Evolutionary conservation across 148 eudicot species (phyloP).

Genomic region (Camellia lanceoleosa): DNA sequence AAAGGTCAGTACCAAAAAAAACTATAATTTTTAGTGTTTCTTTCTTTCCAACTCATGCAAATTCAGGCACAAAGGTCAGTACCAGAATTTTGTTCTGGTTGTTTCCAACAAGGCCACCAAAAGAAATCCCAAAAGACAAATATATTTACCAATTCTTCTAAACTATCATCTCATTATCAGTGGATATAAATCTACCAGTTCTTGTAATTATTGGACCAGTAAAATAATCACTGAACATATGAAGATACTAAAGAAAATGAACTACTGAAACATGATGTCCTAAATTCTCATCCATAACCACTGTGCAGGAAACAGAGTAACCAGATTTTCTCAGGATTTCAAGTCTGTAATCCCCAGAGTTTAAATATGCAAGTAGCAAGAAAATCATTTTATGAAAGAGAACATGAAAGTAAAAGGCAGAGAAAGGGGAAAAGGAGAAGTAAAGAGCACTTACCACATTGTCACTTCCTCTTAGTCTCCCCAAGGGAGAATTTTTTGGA

Average conservation of each 20-base stretch:
- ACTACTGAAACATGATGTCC: background rate
- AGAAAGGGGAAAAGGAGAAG: background rate
- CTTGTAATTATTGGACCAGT: background rate
- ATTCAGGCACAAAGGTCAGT: too few species aligned
- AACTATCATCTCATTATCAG: background rate
- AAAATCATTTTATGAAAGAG: background rate
- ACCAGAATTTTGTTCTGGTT: background rate
- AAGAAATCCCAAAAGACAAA: background rate
- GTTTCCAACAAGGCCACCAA: background rate
- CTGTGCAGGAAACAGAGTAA: background rate
- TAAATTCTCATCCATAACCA: constrained; percentile 3
- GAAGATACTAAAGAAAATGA: background rate
- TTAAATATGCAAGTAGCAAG: background rate
- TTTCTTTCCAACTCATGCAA: too few species aligned
- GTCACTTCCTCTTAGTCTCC: constrained; percentile 85
- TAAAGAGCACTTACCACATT: constrained; percentile 57
- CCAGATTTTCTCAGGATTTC: background rate
- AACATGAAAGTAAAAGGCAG: background rate
- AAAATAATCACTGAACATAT: background rate
- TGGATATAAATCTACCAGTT: background rate
- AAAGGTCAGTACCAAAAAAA: too few species aligned
- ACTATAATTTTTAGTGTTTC: too few species aligned
- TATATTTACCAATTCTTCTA: background rate
- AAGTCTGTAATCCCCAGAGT: background rate
- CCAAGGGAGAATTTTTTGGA: constrained; percentile 72